These are phyloP conservation scores for Apiospora aurea DNA, from an alignment of 2,329 filamentous ascomycete genomes.

Conservation along the genomic window DNA sequence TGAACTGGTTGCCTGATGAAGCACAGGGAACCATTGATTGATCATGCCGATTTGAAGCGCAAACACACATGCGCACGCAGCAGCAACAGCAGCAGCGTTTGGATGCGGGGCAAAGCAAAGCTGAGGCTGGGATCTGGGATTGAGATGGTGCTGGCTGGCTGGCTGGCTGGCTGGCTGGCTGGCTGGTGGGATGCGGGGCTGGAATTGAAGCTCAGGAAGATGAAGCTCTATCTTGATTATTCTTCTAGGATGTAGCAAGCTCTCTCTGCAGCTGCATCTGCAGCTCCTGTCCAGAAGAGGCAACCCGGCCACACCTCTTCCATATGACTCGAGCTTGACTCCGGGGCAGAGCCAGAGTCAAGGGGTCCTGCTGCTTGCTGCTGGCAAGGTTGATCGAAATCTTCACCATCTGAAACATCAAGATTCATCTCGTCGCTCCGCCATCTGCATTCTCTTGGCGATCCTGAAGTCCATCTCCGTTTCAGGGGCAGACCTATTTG, in stretches of 20 bases:
- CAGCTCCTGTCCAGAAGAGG: background rate
- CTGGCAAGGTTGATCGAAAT: too few relatives aligned
- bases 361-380: too few relatives aligned
- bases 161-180: background rate
- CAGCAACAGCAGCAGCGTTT: background rate
- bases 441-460: background rate
- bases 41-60: background rate
- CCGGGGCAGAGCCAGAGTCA: background rate
- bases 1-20: background rate
- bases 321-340: background rate
- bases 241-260: background rate
- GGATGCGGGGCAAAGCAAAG: slow-evolving; percentile 3
- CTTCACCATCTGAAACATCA: background rate
- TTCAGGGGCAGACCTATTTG: background rate
- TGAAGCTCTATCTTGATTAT: background rate
- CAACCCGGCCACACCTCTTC: background rate
- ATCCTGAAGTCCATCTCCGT: background rate
- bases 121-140: slow-evolving; percentile 4
- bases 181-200: background rate
- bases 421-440: background rate
- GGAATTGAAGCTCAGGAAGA: background rate
- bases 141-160: background rate
- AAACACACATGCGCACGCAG: background rate
- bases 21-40: background rate
- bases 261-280: background rate